A percentile compares a stretch with the other conserved stretches of the same genome.
These are phyloP conservation scores for Skeletonema tropicum DNA, from an alignment of 108 stramenopile species.

Conservation along the genomic window DNA sequence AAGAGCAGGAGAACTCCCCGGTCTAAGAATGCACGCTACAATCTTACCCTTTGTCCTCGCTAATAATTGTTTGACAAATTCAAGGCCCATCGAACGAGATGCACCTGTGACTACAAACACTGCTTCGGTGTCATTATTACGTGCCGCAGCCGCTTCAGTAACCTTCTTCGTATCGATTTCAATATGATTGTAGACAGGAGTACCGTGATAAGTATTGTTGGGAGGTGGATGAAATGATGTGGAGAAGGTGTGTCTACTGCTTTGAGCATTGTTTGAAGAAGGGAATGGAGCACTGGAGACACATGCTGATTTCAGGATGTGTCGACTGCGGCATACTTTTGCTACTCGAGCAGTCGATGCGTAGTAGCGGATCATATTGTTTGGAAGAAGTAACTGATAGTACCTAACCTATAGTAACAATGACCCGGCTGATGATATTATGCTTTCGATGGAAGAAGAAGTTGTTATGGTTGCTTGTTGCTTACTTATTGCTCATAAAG, in stretches of 20 bases:
- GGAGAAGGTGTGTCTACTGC: not conserved
- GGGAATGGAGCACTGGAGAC: not conserved
- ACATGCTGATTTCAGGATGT: not conserved
- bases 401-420: too few relatives aligned
- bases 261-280: not conserved
- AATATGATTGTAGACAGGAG: constrained; percentile 33
- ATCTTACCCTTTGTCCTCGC: constrained; percentile 37
- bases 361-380: not conserved
- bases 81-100: constrained; percentile 46
- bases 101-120: constrained; percentile 55
- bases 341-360: not conserved
- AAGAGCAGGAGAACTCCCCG: constrained; percentile 31
- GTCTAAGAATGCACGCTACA: constrained; percentile 41
- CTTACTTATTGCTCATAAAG: too few relatives aligned
- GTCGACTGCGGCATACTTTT: not conserved
- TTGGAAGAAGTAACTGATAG: too few relatives aligned
- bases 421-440: too few relatives aligned
- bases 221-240: constrained; percentile 46
- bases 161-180: constrained; percentile 9
- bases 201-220: constrained; percentile 34
- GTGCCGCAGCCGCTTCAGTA: constrained; percentile 28
- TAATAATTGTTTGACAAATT: constrained; percentile 44
- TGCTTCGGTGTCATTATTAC: constrained; percentile 41
- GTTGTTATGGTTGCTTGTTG: too few relatives aligned
- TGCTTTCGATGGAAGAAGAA: too few relatives aligned